Evolutionary conservation across 768 basidiomycete species (phyloP).

Genomic region (Dacryopinax spathularia): DNA sequence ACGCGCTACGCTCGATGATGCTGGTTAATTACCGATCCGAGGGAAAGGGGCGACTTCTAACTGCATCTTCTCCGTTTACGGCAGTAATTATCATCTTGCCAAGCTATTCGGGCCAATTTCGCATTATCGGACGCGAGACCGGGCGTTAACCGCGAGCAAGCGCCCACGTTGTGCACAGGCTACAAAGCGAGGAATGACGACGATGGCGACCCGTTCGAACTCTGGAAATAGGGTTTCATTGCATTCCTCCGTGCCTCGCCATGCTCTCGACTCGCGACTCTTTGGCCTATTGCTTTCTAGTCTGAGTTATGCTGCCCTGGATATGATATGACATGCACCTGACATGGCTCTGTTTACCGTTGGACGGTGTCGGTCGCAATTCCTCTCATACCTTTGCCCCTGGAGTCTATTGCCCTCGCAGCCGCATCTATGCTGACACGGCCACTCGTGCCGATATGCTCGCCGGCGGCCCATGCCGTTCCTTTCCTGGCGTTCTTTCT

Average conservation of each 20-base stretch:
- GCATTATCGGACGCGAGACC: too few relatives aligned
- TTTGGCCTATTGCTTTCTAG: background rate
- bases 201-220: background rate
- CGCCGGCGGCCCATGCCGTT: background rate
- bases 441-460: background rate
- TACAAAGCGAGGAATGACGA: too few relatives aligned
- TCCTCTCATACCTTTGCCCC: background rate
- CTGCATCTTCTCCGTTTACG: too few relatives aligned
- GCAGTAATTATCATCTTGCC: too few relatives aligned
- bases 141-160: too few relatives aligned
- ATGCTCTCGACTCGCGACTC: conserved; percentile 4
- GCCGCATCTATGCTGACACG: background rate
- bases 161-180: too few relatives aligned
- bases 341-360: conserved; percentile 1
- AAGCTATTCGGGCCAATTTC: too few relatives aligned
- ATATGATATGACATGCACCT: background rate
- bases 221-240: background rate
- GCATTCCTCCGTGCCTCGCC: background rate
- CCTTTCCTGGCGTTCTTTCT: background rate
- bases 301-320: too few relatives aligned
- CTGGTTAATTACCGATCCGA: too few relatives aligned
- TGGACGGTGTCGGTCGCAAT: background rate
- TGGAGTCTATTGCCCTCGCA: background rate
- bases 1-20: too few relatives aligned
- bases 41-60: too few relatives aligned